Evolutionary conservation across 2,329 filamentous ascomycete species (phyloP), one percentile per base, ranked within the genome.

Genomic region (Orbilia brochopaga): DNA sequence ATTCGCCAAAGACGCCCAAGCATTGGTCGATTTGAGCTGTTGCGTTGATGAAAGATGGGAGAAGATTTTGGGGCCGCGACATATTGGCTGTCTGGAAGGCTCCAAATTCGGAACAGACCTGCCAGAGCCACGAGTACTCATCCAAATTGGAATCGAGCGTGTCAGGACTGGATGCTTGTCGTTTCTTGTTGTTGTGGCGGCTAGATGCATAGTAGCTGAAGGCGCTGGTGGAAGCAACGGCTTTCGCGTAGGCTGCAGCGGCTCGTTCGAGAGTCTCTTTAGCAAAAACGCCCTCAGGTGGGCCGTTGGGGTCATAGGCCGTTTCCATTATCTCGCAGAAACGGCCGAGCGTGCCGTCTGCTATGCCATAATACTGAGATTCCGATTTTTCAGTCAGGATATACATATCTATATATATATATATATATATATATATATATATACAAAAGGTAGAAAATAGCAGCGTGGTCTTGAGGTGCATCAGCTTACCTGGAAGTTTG

Each of bases 261-360:
- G 60, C 67, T 10, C 42, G 23, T 17, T 55, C 32, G n/a, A 72
- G 54, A 1, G 50, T 35, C 48, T 53, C 23, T n/a, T 52, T 59
- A 10, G 42, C 67, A 37, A 72, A 72, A 8, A 65, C 32, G 3
- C 21, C 42, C 10, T 70, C 60, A 24, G 78, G 23, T 69, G 75
- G 1, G 76, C 75, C n/a, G 74, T 76, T 42, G 60, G 74, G 27
- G 75, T 75, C 17, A 74, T 75, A 35, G 57, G 70, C 0, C 74
- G 78, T 65, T 79, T 79, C 78, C 24, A 82, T 77, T 63, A 74
- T 79, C 56, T 81, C 78, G 60, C 80, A 82, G 73, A 81, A 80
- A 1, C 44, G 37, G 15, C 79, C 76, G 0, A 81, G 73, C 10
- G 76, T 75, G 15, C 79, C 78, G 1, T 79, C 80, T 10, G 80